Percentiles rank a stretch among this genome's conserved stretches.
phyloP scores from a whole-genome alignment of 208 protist species.

The Trypanosoma melophagium region DNA sequence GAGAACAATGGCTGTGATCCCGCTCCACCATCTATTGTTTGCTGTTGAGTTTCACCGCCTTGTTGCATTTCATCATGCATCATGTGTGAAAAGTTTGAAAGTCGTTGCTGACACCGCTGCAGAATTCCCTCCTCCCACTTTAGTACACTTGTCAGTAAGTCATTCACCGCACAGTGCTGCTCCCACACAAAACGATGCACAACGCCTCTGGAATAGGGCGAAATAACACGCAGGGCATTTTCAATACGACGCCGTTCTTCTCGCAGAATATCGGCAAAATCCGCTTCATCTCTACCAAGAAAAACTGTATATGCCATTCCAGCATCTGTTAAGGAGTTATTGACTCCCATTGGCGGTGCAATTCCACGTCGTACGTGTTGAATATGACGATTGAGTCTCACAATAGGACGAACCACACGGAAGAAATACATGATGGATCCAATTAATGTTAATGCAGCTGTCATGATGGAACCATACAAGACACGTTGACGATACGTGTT shows the following conservation, averaged over 20 bases:
- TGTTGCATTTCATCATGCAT: background rate
- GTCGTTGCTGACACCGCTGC: background rate
- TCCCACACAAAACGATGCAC: background rate
- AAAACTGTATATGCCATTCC: background rate
- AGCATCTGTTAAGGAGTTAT: background rate
- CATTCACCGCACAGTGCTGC: background rate
- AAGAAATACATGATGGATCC: slow-evolving; percentile 49
- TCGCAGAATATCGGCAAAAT: background rate
- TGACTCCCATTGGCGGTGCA: background rate
- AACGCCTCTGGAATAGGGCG: background rate
- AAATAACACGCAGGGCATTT: background rate
- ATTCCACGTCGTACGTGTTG: background rate
- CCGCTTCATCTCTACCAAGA: background rate
- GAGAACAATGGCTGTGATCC: no score
- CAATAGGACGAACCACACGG: slow-evolving; percentile 35
- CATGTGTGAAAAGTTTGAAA: background rate
- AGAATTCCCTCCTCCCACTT: background rate
- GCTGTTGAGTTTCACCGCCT: no score
- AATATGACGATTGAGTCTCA: slow-evolving; percentile 24
- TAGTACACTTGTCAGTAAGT: background rate
- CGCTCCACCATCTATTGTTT: no score
- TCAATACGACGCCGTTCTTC: background rate
- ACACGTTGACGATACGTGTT: slow-evolving; percentile 8
- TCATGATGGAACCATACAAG: slow-evolving; percentile 53
- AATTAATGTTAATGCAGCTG: slow-evolving; percentile 43